phyloP scores from a whole-genome alignment of 257 asterid species.

The Solanum tarijense region DNA sequence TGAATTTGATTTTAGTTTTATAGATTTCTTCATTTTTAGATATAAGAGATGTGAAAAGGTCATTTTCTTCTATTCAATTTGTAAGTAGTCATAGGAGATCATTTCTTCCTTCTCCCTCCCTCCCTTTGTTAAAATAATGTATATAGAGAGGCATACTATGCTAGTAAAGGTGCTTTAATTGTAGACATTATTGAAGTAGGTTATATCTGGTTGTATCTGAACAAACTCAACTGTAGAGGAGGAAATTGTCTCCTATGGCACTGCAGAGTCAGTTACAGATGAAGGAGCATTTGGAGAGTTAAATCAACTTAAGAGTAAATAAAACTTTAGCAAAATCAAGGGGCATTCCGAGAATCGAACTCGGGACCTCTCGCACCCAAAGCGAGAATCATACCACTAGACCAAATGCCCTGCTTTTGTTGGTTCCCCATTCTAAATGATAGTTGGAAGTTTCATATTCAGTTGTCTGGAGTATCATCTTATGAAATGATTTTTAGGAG shows the following conservation, averaged over 20 bases:
- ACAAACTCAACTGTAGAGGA: background rate
- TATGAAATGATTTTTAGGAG: background rate
- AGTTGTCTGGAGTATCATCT: background rate
- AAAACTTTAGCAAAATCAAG: background rate
- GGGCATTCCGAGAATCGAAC: constrained; percentile 70
- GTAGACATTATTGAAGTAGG: background rate
- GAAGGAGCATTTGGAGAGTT: background rate
- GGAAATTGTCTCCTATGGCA: background rate
- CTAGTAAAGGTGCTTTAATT: background rate
- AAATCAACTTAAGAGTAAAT: background rate
- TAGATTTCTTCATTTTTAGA: background rate
- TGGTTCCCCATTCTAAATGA: background rate
- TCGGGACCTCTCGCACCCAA: constrained; percentile 77
- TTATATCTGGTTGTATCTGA: background rate
- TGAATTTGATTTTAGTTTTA: background rate
- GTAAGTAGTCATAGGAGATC: background rate
- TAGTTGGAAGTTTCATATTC: background rate
- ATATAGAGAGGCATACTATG: background rate
- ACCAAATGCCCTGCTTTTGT: constrained; percentile 52
- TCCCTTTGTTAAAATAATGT: background rate
- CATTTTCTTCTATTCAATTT: background rate
- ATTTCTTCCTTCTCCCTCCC: background rate
- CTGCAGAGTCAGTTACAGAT: background rate
- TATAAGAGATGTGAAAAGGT: background rate
- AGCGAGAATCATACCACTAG: constrained; percentile 85